Conservation (phyloP, 2,329 filamentous ascomycete species). For the Beauveria australis region DNA sequence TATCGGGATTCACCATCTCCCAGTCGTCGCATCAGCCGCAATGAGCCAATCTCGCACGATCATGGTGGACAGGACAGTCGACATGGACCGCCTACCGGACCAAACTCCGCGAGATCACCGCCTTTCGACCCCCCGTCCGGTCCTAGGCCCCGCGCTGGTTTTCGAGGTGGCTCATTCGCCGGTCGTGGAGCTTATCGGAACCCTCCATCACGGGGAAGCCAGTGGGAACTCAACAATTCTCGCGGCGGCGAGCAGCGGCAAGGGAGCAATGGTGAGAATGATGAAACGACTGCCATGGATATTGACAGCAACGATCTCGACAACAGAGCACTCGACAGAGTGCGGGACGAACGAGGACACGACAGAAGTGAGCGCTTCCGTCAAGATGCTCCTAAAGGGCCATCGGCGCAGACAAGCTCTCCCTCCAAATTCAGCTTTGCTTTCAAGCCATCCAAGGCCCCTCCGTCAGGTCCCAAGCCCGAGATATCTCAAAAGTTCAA, state of each 20-base stretch:
- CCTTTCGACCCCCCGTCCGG: conserved; percentile 50
- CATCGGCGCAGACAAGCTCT: conserved; percentile 38
- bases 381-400: conserved; percentile 25
- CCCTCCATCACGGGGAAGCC: conserved; percentile 55
- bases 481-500: conserved; percentile 64
- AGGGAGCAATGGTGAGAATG: conserved; percentile 21
- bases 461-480: conserved; percentile 49
- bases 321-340: neutral
- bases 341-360: conserved; percentile 12
- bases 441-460: conserved; percentile 65
- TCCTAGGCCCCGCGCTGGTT: conserved; percentile 39
- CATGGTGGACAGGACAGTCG: conserved; percentile 44
- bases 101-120: conserved; percentile 33
- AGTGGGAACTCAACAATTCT: conserved; percentile 51
- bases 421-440: conserved; percentile 80
- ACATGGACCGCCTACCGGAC: conserved; percentile 44
- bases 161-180: conserved; percentile 46
- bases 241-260: neutral
- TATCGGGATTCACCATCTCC: conserved; percentile 33
- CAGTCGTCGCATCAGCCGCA: conserved; percentile 18
- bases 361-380: conserved; percentile 4
- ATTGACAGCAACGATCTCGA: conserved; percentile 54
- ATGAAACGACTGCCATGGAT: conserved; percentile 54
- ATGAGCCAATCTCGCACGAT: conserved; percentile 13
- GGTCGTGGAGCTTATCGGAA: conserved; percentile 42